Evolutionary conservation across 164 flowering plant genomes (phyloP).

Genomic region (Berberis thunbergii): DNA sequence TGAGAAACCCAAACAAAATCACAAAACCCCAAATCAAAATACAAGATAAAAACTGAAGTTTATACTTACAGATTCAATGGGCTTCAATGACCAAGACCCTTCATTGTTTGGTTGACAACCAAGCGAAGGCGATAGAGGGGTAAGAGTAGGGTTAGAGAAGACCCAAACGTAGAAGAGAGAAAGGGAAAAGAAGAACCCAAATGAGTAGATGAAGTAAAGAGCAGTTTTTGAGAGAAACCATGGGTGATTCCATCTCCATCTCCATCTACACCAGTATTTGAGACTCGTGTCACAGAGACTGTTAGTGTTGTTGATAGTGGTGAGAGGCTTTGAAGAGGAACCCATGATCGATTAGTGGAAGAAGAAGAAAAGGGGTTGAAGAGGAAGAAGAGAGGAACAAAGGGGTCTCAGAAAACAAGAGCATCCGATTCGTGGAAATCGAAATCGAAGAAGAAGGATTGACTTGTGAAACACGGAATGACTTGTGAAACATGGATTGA

Average conservation of each 20-base stretch:
- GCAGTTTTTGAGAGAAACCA: slow-evolving; percentile 29
- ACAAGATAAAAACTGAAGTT: background rate
- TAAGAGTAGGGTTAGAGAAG: slow-evolving; percentile 20
- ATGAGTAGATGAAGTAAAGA: slow-evolving; percentile 26
- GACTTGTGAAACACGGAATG: too few species aligned
- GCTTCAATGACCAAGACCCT: slow-evolving; percentile 88
- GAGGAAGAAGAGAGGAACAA: too few species aligned
- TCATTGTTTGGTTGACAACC: slow-evolving; percentile 71
- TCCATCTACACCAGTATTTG: slow-evolving; percentile 46
- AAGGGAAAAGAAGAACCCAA: slow-evolving; percentile 35
- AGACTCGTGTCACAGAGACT: slow-evolving; percentile 30
- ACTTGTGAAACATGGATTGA: too few species aligned
- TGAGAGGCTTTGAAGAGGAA: too few species aligned
- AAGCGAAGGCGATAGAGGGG: slow-evolving; percentile 10
- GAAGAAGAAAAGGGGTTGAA: too few species aligned
- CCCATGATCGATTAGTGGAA: too few species aligned
- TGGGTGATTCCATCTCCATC: slow-evolving; percentile 24
- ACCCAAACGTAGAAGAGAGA: slow-evolving; percentile 35
- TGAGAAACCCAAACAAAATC: background rate
- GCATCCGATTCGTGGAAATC: too few species aligned
- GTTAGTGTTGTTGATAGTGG: too few species aligned
- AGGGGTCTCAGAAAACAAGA: too few species aligned
- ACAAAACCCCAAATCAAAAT: slow-evolving; percentile 5
- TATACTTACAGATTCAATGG: slow-evolving; percentile 56
- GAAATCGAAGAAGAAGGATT: too few species aligned